Percentiles rank a stretch among this genome's conserved stretches.
Conservation (phyloP, 257 asterid species). For the Fraxinus excelsior region DNA sequence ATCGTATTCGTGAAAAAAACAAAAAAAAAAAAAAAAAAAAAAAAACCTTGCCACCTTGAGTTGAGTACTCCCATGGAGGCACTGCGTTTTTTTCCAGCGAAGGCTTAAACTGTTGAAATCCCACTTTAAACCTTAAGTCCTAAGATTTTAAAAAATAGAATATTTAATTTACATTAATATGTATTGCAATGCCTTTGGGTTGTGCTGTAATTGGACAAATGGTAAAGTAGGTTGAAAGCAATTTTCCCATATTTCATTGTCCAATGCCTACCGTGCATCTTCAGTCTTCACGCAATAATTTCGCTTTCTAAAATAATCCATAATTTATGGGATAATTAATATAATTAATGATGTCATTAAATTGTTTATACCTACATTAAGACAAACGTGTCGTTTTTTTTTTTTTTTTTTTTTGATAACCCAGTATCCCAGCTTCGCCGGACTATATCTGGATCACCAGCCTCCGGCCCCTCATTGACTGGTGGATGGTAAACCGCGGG, state of each 20-base stretch:
- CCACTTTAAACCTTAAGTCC: background rate
- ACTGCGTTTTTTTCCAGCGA: slow-evolving; percentile 10
- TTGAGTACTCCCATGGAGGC: slow-evolving; percentile 22
- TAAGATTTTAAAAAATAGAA: background rate
- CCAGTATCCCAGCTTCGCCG: too few relatives aligned
- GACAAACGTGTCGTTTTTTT: background rate
- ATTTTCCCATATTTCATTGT: slow-evolving; percentile 32
- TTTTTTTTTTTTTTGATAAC: too few relatives aligned
- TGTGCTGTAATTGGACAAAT: slow-evolving; percentile 16
- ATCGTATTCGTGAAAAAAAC: background rate
- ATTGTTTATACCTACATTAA: background rate
- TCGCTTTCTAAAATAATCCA: background rate
- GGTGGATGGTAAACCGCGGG: too few relatives aligned
- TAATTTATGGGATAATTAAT: background rate
- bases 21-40: background rate
- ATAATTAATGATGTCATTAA: background rate
- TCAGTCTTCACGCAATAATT: slow-evolving; percentile 3
- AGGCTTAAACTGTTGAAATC: slow-evolving; percentile 10
- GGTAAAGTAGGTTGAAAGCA: slow-evolving; percentile 33
- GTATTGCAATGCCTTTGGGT: background rate
- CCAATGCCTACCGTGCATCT: background rate
- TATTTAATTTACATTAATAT: background rate
- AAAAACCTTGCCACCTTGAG: slow-evolving; percentile 25
- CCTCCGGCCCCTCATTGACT: too few relatives aligned
- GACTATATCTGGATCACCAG: too few relatives aligned